Evolutionary conservation across 495 filamentous ascomycete genomes (phyloP).

Genomic region (Penicillium taxi): DNA sequence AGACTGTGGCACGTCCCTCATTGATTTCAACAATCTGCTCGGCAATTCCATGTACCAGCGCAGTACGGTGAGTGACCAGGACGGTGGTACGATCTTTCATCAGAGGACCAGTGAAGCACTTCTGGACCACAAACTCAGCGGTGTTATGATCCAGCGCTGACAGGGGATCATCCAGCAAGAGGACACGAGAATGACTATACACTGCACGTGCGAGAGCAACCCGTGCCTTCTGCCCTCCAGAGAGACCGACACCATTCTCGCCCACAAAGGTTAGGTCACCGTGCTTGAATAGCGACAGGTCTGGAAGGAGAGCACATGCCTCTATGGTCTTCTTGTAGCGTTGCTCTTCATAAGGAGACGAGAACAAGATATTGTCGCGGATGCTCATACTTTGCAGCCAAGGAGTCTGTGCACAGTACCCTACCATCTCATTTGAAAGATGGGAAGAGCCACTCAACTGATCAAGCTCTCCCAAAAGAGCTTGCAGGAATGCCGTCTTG

Average conservation of each 20-base stretch:
- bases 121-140: conserved; percentile 60
- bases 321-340: conserved; percentile 53
- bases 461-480: conserved; percentile 72
- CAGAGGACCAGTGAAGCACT: conserved; percentile 58
- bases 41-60: conserved; percentile 57
- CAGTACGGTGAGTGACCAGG: conserved; percentile 71
- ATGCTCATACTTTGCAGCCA: conserved; percentile 92
- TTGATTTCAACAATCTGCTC: conserved; percentile 60
- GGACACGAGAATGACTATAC: conserved; percentile 56
- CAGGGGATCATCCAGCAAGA: conserved; percentile 64
- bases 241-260: conserved; percentile 60
- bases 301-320: conserved; percentile 56
- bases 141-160: conserved; percentile 68
- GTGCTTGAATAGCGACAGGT: conserved; percentile 55
- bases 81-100: conserved; percentile 54
- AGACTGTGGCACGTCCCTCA: conserved; percentile 44
- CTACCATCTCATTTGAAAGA: conserved; percentile 60
- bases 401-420: conserved; percentile 77
- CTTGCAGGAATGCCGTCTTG: conserved; percentile 73
- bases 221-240: conserved; percentile 64
- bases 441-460: conserved; percentile 48
- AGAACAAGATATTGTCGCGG: conserved; percentile 76
- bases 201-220: conserved; percentile 62
- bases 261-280: conserved; percentile 66
- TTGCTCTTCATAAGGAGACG: conserved; percentile 56